Conservation (phyloP, 1,284 basidiomycete genomes). For the Chalciporus sp. region DNA sequence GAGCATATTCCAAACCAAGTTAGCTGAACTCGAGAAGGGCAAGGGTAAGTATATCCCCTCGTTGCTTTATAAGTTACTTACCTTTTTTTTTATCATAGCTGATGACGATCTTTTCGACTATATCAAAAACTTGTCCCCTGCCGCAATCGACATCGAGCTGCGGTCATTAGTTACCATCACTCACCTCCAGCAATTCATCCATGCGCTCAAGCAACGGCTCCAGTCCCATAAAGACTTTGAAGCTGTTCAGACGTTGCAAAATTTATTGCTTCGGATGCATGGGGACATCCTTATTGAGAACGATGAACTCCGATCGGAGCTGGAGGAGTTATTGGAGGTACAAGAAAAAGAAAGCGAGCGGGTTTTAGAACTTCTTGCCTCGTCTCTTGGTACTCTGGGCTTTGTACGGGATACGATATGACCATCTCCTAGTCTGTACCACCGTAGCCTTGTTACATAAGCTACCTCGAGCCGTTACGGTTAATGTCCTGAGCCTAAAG, state of each 20-base stretch:
- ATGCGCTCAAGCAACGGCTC: conserved; percentile 75
- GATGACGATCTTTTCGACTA: conserved; percentile 86
- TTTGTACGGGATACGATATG: conserved; percentile 61
- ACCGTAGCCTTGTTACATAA: conserved; percentile 33
- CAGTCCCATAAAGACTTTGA: conserved; percentile 89
- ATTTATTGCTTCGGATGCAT: conserved; percentile 84
- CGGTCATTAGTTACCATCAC: conserved; percentile 75
- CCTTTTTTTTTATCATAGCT: conserved; percentile 13
- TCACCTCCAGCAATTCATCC: conserved; percentile 71
- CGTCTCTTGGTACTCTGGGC: conserved; percentile 69
- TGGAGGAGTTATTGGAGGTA: conserved; percentile 61
- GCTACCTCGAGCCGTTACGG: conserved; percentile 1
- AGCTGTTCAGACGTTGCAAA: conserved; percentile 89
- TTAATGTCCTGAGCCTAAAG: background rate
- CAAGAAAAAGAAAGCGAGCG: conserved; percentile 76
- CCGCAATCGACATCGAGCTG: conserved; percentile 89
- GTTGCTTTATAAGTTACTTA: background rate
- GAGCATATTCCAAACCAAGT: conserved; percentile 74
- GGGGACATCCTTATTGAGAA: conserved; percentile 79
- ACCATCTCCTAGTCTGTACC: background rate
- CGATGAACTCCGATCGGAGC: conserved; percentile 55
- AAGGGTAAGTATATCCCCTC: conserved; percentile 58
- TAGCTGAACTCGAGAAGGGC: conserved; percentile 60
- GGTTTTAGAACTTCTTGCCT: conserved; percentile 70
- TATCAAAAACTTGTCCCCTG: conserved; percentile 86